Evolutionary conservation across 1,284 basidiomycete genomes (phyloP).

Genomic region (Clitocybe nebularis): DNA sequence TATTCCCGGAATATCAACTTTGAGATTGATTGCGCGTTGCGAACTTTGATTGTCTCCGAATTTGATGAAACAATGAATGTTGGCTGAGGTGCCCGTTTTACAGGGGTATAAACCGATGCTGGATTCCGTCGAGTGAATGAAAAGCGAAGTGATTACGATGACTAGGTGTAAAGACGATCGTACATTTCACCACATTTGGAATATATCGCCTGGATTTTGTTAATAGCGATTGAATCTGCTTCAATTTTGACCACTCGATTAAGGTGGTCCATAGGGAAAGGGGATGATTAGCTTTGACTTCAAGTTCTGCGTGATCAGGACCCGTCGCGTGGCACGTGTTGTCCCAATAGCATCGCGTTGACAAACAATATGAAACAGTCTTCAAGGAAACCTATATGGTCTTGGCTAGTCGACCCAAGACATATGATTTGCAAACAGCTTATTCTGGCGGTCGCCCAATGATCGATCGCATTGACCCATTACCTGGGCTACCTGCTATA

Average conservation of each 20-base stretch:
- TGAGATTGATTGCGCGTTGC: constrained; percentile 23
- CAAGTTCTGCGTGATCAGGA: no score
- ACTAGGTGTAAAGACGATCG: constrained; percentile 9
- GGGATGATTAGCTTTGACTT: no score
- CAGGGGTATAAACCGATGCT: constrained; percentile 15
- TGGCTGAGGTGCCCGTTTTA: constrained; percentile 7
- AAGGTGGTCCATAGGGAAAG: constrained; percentile 17
- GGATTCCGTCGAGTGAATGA: background rate
- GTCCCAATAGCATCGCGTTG: no score
- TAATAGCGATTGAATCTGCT: constrained; percentile 18
- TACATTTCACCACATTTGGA: constrained; percentile 34
- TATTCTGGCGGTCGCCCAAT: no score
- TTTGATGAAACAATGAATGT: constrained; percentile 24
- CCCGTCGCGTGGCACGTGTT: no score
- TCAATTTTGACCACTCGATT: constrained; percentile 28
- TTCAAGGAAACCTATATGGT: no score
- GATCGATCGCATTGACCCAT: no score
- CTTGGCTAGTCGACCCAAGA: no score
- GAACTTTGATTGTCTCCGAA: constrained; percentile 24
- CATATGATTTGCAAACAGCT: no score
- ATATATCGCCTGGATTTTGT: constrained; percentile 27
- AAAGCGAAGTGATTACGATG: constrained; percentile 2
- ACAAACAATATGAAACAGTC: no score
- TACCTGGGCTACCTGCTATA: no score
- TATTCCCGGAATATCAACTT: constrained; percentile 21